Percentiles rank a stretch among this genome's conserved stretches.
These are phyloP conservation scores for Epichloe hybrida DNA, from an alignment of 2,329 filamentous ascomycete species.

Conservation along the genomic window DNA sequence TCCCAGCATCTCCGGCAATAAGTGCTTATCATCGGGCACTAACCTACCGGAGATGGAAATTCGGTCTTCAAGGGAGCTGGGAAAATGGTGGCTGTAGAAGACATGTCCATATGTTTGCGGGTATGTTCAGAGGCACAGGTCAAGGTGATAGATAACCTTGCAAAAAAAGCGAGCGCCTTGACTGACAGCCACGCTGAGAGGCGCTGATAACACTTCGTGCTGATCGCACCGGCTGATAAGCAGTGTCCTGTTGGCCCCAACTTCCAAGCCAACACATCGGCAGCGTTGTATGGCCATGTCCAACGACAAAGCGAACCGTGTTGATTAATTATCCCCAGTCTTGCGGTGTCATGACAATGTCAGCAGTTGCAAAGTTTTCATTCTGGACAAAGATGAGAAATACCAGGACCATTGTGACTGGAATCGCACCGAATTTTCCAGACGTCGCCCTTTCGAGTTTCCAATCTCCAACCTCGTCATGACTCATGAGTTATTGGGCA, in stretches of 20 bases:
- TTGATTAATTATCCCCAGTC: too few species aligned
- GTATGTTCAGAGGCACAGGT: background rate
- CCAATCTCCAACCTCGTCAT: too few species aligned
- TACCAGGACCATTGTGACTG: too few species aligned
- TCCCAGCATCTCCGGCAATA: constrained; percentile 5
- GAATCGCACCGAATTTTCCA: too few species aligned
- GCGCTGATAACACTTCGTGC: background rate
- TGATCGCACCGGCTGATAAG: constrained; percentile 1
- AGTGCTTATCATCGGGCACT: background rate
- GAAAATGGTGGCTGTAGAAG: background rate
- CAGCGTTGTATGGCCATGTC: background rate
- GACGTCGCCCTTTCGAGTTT: too few species aligned
- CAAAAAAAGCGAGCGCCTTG: background rate
- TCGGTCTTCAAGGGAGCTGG: background rate
- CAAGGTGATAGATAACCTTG: background rate
- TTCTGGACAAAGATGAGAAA: too few species aligned
- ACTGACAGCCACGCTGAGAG: background rate
- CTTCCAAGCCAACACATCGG: too few species aligned
- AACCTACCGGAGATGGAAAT: background rate
- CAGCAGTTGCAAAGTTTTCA: too few species aligned
- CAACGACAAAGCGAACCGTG: background rate
- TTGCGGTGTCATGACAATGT: too few species aligned
- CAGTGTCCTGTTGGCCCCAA: background rate
- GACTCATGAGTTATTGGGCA: too few species aligned
- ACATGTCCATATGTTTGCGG: background rate